phyloP scores from a whole-genome alignment of 1,284 basidiomycete genomes.

The Ustilago hordei region DNA sequence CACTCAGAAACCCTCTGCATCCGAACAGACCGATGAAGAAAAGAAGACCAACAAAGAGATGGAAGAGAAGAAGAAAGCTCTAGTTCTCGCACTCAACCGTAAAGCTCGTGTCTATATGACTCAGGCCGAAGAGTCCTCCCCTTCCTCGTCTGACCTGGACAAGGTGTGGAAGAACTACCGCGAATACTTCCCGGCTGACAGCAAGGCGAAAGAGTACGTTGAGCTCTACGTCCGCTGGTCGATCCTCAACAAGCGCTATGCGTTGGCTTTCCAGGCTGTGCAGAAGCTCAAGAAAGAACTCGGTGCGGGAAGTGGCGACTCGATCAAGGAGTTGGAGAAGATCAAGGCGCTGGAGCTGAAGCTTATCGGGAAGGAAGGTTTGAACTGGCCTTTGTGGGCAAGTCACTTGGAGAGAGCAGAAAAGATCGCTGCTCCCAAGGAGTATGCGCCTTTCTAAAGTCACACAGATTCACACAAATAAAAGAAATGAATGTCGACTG shows the following conservation, averaged over 20 bases:
- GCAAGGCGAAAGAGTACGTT: constrained; percentile 54
- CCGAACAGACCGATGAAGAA: constrained; percentile 64
- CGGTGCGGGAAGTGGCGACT: constrained; percentile 51
- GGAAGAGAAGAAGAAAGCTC: constrained; percentile 63
- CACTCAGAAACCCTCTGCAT: constrained; percentile 53
- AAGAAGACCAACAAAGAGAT: constrained; percentile 61
- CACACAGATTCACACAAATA: background rate
- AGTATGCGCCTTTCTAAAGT: constrained; percentile 43
- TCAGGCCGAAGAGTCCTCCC: constrained; percentile 28
- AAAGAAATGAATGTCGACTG: background rate
- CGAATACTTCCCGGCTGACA: constrained; percentile 50
- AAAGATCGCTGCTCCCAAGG: constrained; percentile 20
- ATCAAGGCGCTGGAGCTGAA: constrained; percentile 49
- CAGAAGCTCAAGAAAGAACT: constrained; percentile 65
- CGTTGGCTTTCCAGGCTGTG: constrained; percentile 55
- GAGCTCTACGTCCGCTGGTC: constrained; percentile 62
- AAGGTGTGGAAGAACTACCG: constrained; percentile 52
- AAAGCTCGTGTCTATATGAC: constrained; percentile 55
- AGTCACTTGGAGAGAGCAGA: constrained; percentile 35
- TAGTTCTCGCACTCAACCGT: constrained; percentile 63
- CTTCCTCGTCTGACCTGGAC: constrained; percentile 27
- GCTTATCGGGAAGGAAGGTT: constrained; percentile 39
- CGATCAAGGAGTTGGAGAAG: constrained; percentile 57
- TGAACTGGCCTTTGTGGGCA: constrained; percentile 56
- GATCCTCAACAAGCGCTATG: constrained; percentile 57